These are phyloP conservation scores for Ploettnerulaceae sp. DNA, from an alignment of 2,329 filamentous ascomycete genomes.

Conservation along the genomic window DNA sequence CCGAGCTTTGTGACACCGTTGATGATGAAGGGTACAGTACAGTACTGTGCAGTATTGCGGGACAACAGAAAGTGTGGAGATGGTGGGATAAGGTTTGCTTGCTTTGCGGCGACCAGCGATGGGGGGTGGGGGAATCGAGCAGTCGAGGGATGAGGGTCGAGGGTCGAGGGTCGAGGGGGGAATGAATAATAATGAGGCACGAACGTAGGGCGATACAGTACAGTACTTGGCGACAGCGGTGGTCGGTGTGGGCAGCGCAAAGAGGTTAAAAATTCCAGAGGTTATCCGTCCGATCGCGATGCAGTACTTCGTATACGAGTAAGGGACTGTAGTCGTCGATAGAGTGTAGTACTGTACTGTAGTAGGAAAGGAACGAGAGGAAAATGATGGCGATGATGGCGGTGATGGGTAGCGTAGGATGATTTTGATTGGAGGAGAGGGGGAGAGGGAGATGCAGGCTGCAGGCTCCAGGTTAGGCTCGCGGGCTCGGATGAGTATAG, in stretches of 20 bases:
- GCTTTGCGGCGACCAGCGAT: not conserved
- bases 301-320: too few species aligned
- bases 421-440: not conserved
- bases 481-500: not conserved
- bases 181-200: not conserved
- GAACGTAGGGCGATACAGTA: too few species aligned
- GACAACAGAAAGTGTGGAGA: conserved; percentile 10
- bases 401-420: not conserved
- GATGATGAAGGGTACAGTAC: conserved; percentile 10
- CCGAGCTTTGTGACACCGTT: conserved; percentile 23
- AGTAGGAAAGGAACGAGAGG: too few species aligned
- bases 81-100: not conserved
- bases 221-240: too few species aligned
- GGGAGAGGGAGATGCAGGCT: not conserved
- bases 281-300: too few species aligned
- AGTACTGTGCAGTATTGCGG: conserved; percentile 9
- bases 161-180: conserved; percentile 2
- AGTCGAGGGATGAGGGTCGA: conserved; percentile 3
- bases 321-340: too few species aligned
- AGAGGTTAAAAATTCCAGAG: too few species aligned
- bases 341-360: not conserved
- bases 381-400: too few species aligned
- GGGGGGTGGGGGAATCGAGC: conserved; percentile 8
- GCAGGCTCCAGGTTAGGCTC: not conserved
- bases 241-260: too few species aligned